Percentiles rank a stretch among this genome's conserved stretches.
Evolutionary conservation across 331 rosid genomes (phyloP).

Genomic region (Acacia pycnantha): DNA sequence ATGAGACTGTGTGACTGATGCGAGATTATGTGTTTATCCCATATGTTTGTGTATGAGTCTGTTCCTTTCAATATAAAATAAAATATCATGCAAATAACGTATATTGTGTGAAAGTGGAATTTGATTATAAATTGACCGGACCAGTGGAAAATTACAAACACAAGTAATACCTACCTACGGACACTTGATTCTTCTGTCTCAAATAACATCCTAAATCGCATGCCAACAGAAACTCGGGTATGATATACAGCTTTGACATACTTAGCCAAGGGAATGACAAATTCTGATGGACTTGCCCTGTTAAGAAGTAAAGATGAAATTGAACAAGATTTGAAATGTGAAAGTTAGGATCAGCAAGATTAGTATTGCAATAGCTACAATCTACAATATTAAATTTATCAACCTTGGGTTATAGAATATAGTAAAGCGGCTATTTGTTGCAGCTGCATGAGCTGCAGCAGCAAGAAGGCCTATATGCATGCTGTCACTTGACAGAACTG

Average conservation of each 20-base stretch:
- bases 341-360: constrained; percentile 20
- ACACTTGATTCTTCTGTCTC: constrained; percentile 72
- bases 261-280: constrained; percentile 59
- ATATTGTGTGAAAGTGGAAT: neutral
- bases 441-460: constrained; percentile 78
- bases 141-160: neutral
- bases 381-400: constrained; percentile 17
- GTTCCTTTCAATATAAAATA: neutral
- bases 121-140: neutral
- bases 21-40: neutral
- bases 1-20: neutral
- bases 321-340: constrained; percentile 9
- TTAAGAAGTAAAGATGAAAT: neutral
- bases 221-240: constrained; percentile 60
- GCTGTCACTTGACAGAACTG: constrained; percentile 58
- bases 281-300: constrained; percentile 66
- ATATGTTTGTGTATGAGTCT: neutral
- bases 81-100: neutral
- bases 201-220: constrained; percentile 66
- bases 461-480: constrained; percentile 70
- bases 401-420: constrained; percentile 55
- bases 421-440: constrained; percentile 66
- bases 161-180: constrained; percentile 41
- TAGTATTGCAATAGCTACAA: neutral
- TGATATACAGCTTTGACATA: constrained; percentile 60